phyloP scores from a whole-genome alignment of 495 filamentous ascomycete species.

The Lepidopterella palustris region DNA sequence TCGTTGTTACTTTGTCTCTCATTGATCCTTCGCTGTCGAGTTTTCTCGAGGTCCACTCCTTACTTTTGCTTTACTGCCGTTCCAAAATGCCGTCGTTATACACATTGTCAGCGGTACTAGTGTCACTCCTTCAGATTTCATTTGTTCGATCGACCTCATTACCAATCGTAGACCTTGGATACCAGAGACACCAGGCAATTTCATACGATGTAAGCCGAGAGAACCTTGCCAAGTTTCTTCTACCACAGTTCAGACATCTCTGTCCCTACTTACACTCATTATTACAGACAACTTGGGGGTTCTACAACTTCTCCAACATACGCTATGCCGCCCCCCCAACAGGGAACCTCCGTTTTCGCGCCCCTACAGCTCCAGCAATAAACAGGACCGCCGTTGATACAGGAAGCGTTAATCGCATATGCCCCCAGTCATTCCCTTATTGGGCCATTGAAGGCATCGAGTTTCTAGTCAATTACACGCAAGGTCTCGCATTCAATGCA shows the following conservation, averaged over 20 bases:
- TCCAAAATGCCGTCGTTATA: no score
- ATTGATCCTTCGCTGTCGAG: no score
- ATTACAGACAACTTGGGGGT: conserved; percentile 27
- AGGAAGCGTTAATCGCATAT: conserved; percentile 43
- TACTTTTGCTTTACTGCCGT: no score
- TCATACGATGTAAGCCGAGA: conserved; percentile 43
- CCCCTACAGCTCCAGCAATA: conserved; percentile 38
- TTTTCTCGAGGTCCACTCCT: no score
- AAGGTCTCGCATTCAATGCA: no score
- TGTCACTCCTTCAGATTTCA: no score
- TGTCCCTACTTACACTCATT: background rate
- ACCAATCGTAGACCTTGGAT: conserved; percentile 49
- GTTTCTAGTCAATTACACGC: background rate
- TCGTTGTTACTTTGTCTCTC: no score
- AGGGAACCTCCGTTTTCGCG: conserved; percentile 46
- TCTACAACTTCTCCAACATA: conserved; percentile 57
- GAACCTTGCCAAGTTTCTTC: no score
- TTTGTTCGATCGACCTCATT: no score
- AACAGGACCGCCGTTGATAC: conserved; percentile 38
- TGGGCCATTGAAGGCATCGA: conserved; percentile 29
- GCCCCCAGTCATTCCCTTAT: conserved; percentile 45
- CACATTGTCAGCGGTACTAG: no score
- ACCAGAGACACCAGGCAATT: conserved; percentile 46
- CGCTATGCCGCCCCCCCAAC: conserved; percentile 52
- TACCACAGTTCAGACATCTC: background rate